phyloP scores from a whole-genome alignment of 441 rosid genomes.

The Flueggea neowawraea region DNA sequence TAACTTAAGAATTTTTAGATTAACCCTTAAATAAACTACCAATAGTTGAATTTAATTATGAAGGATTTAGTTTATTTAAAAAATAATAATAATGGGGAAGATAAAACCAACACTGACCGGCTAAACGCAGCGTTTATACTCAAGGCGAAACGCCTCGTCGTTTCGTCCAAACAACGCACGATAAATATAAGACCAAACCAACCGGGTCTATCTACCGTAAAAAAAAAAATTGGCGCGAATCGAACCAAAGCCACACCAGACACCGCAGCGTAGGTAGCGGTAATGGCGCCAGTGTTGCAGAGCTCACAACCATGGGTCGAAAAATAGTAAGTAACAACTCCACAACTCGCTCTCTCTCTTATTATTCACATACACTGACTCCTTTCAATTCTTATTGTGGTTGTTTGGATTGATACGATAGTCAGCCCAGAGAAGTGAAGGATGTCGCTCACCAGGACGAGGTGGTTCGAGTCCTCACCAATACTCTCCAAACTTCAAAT shows the following conservation, averaged over 20 bases:
- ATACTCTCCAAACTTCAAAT: constrained; percentile 78
- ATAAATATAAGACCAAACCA: too few relatives aligned
- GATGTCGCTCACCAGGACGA: constrained; percentile 97
- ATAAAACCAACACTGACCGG: too few relatives aligned
- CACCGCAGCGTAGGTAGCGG: background rate
- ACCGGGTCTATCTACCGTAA: too few relatives aligned
- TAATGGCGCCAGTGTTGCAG: constrained; percentile 86
- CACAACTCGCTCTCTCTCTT: background rate
- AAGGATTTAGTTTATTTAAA: too few relatives aligned
- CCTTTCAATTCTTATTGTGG: background rate
- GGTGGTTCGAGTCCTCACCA: constrained; percentile 96
- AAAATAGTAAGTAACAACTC: constrained; percentile 58
- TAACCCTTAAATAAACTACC: too few relatives aligned
- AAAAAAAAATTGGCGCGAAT: background rate
- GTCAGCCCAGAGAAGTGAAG: constrained; percentile 92
- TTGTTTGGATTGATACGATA: constrained; percentile 16
- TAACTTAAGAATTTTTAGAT: too few relatives aligned
- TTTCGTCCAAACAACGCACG: too few relatives aligned
- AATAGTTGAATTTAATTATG: too few relatives aligned
- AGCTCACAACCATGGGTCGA: constrained; percentile 99
- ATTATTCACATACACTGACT: too few relatives aligned
- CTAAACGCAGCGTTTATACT: too few relatives aligned
- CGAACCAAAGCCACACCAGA: background rate
- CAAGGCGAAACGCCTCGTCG: too few relatives aligned
- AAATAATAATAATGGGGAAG: too few relatives aligned